Evolutionary conservation across 495 filamentous ascomycete species (phyloP).

Genomic region (Hypoxylon intermedium): DNA sequence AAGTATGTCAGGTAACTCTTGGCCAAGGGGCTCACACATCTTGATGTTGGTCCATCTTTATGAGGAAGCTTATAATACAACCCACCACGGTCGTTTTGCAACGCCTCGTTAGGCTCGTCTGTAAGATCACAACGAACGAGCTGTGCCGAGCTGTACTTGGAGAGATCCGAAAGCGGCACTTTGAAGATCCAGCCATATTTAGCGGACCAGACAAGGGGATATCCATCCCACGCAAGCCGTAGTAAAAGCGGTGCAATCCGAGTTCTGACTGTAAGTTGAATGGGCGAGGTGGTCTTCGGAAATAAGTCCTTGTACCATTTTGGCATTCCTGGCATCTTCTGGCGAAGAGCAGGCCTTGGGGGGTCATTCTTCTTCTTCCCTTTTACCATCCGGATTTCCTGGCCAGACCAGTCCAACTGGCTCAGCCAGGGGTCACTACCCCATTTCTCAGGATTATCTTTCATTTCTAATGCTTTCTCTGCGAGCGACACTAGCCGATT

Average conservation of each 20-base stretch:
- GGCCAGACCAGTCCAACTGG: conserved; percentile 94
- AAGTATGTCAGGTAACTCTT: conserved; percentile 92
- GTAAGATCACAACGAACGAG: conserved; percentile 76
- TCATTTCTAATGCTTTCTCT: conserved; percentile 75
- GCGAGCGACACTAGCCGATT: conserved; percentile 74
- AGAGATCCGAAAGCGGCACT: conserved; percentile 68
- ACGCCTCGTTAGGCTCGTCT: conserved; percentile 68
- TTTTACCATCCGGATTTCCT: conserved; percentile 90
- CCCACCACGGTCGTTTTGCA: conserved; percentile 70
- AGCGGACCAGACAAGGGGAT: conserved; percentile 91
- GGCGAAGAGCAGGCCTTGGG: conserved; percentile 75
- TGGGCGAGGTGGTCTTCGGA: conserved; percentile 63
- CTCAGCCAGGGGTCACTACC: conserved; percentile 83
- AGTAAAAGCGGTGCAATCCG: conserved; percentile 87
- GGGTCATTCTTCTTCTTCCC: conserved; percentile 84
- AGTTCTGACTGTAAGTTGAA: conserved; percentile 84
- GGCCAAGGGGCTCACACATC: conserved; percentile 84
- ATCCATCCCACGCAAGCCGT: conserved; percentile 83
- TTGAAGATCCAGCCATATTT: conserved; percentile 91
- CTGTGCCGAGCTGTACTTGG: conserved; percentile 71
- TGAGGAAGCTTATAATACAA: conserved; percentile 94
- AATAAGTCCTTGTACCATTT: conserved; percentile 96
- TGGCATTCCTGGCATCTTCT: conserved; percentile 94
- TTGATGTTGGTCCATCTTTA: conserved; percentile 86
- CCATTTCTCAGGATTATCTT: conserved; percentile 70